Conservation (phyloP, 2,329 filamentous ascomycete genomes). For the Rutstroemia sp. region DNA sequence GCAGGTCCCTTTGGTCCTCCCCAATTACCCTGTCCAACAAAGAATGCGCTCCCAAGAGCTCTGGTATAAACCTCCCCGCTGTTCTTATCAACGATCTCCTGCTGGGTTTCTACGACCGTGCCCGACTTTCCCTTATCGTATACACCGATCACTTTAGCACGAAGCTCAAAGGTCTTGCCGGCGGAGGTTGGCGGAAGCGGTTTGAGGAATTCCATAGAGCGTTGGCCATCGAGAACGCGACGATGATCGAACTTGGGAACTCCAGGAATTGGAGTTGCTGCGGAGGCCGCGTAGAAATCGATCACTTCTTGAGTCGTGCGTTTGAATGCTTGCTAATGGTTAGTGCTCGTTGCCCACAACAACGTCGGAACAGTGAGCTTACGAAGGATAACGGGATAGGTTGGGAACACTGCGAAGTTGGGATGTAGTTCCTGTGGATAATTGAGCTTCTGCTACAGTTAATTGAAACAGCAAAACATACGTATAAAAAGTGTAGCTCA, state of each 20-base stretch:
- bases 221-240: conserved; percentile 60
- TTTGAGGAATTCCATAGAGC: conserved; percentile 55
- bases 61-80: conserved; percentile 52
- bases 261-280: conserved; percentile 49
- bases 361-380: conserved; percentile 3
- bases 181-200: conserved; percentile 53
- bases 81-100: conserved; percentile 52
- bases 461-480: conserved; percentile 35
- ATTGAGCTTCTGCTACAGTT: neutral
- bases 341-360: neutral
- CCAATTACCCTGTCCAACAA: conserved; percentile 68
- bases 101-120: conserved; percentile 60
- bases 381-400: conserved; percentile 33
- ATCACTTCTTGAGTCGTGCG: conserved; percentile 57
- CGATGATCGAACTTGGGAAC: conserved; percentile 58
- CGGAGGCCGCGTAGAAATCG: conserved; percentile 59
- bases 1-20: conserved; percentile 85
- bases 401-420: conserved; percentile 80
- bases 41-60: conserved; percentile 55
- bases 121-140: conserved; percentile 69
- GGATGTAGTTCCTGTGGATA: conserved; percentile 69
- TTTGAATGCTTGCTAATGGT: conserved; percentile 49
- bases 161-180: conserved; percentile 56
- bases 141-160: conserved; percentile 58
- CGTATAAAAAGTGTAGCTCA: conserved; percentile 89